Evolutionary conservation across 1,284 basidiomycete genomes (phyloP).

Genomic region (Kalmanozyma brasiliensis): DNA sequence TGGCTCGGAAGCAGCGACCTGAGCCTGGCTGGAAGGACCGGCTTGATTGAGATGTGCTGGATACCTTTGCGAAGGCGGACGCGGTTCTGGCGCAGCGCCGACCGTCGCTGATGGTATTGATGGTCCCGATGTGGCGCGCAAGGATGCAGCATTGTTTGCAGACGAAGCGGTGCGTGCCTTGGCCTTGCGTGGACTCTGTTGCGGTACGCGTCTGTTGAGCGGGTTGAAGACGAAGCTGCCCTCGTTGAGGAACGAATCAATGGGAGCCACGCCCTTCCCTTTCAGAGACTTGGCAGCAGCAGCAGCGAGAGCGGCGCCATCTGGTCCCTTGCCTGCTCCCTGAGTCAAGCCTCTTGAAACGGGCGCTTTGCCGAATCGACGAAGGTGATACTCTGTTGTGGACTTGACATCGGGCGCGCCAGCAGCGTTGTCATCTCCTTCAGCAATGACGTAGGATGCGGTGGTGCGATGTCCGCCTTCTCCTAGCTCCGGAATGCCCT

Average conservation of each 20-base stretch:
- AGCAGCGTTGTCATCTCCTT: constrained; percentile 37
- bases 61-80: constrained; percentile 9
- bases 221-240: constrained; percentile 65
- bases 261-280: constrained; percentile 49
- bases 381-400: constrained; percentile 52
- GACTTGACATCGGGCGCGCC: constrained; percentile 24
- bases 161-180: constrained; percentile 31
- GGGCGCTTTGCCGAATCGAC: constrained; percentile 33
- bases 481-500: constrained; percentile 39
- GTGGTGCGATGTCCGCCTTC: constrained; percentile 46
- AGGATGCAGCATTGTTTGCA: constrained; percentile 31
- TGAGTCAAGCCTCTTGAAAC: constrained; percentile 45
- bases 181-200: constrained; percentile 57
- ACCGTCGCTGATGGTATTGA: not conserved
- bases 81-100: constrained; percentile 9
- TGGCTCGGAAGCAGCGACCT: constrained; percentile 2
- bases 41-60: constrained; percentile 19
- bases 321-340: constrained; percentile 52
- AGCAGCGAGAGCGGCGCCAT: constrained; percentile 53
- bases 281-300: constrained; percentile 53
- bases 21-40: constrained; percentile 12
- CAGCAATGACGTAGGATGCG: constrained; percentile 45
- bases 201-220: constrained; percentile 58
- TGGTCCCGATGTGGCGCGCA: constrained; percentile 18
- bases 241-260: constrained; percentile 64